Conservation (phyloP, 2,329 filamentous ascomycete genomes). For the Lasiodiplodia theobromae region DNA sequence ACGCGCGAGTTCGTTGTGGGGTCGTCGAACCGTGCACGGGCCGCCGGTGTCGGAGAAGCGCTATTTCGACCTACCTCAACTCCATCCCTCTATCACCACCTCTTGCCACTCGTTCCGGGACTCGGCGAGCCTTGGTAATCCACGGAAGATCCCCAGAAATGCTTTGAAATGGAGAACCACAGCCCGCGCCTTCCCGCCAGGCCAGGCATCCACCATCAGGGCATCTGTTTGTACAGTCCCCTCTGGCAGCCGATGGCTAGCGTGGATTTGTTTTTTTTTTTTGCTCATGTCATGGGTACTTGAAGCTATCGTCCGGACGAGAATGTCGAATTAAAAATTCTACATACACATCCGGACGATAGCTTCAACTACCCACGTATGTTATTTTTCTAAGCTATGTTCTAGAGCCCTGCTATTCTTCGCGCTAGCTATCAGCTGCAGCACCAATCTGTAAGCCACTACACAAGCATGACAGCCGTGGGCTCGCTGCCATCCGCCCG, state of each 20-base stretch:
- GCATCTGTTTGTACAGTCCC: no score
- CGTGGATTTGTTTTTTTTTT: no score
- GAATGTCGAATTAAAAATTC: no score
- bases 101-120: not conserved
- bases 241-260: no score
- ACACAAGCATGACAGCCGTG: not conserved
- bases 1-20: constrained; percentile 10
- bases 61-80: not conserved
- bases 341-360: no score
- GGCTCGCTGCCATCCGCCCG: not conserved
- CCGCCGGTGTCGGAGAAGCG: constrained; percentile 14
- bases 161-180: not conserved
- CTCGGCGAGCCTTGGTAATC: not conserved
- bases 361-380: no score
- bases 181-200: not conserved
- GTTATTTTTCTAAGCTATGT: no score
- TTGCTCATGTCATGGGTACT: no score
- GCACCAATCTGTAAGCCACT: not conserved
- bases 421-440: no score
- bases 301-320: no score
- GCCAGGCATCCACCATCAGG: no score
- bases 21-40: not conserved
- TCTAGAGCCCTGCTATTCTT: no score
- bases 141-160: not conserved
- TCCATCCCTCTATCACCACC: not conserved